These are phyloP conservation scores for Fagopyrum homotropicum DNA, from an alignment of 148 eudicot species.

Conservation along the genomic window DNA sequence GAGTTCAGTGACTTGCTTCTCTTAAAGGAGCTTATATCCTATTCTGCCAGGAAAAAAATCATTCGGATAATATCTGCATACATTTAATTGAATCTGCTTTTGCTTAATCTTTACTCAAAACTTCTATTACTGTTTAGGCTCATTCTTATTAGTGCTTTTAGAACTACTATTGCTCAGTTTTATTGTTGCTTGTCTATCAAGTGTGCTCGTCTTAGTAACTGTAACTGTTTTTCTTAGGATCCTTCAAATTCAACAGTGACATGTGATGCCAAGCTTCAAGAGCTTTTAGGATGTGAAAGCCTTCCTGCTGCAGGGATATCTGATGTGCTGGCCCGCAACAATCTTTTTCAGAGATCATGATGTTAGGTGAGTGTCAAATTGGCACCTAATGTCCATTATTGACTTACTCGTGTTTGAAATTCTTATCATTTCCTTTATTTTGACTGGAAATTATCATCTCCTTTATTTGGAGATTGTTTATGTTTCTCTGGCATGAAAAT, in stretches of 20 bases:
- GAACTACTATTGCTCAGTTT: background rate
- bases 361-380: slow-evolving; percentile 37
- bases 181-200: background rate
- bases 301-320: slow-evolving; percentile 50
- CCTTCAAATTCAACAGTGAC: slow-evolving; percentile 44
- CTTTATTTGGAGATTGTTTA: background rate
- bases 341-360: slow-evolving; percentile 58
- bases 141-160: background rate
- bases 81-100: too few relatives aligned
- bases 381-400: background rate
- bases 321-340: slow-evolving; percentile 61
- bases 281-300: slow-evolving; percentile 67
- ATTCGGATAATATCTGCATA: too few relatives aligned
- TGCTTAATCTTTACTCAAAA: background rate
- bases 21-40: too few relatives aligned
- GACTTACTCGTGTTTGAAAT: background rate
- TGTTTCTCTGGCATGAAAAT: background rate
- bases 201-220: background rate
- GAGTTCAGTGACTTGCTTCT: background rate
- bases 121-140: background rate
- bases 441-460: too few relatives aligned
- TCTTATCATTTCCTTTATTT: too few relatives aligned
- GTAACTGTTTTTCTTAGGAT: slow-evolving; percentile 29
- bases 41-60: too few relatives aligned
- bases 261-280: slow-evolving; percentile 74